phyloP scores from a whole-genome alignment of 768 basidiomycete species.

The Amanita pseudoporphyria region DNA sequence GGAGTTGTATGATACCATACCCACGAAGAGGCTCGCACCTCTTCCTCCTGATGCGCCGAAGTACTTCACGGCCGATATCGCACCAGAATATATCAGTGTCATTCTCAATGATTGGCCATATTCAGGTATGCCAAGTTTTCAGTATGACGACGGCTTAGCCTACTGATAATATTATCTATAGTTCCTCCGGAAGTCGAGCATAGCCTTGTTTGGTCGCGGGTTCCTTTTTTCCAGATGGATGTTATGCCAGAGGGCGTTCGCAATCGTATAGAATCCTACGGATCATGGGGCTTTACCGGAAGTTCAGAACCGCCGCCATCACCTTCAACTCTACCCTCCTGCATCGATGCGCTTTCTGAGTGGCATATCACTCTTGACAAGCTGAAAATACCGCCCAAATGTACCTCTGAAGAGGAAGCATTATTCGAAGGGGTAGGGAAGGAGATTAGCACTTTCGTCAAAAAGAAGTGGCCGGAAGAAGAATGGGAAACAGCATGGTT shows the following conservation, averaged over 20 bases:
- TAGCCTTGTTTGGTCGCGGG: conserved; percentile 65
- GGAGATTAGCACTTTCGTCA: conserved; percentile 57
- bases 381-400: conserved; percentile 41
- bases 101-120: conserved; percentile 88
- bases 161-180: conserved; percentile 11
- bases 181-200: conserved; percentile 72
- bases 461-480: conserved; percentile 52
- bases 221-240: conserved; percentile 59
- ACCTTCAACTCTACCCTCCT: conserved; percentile 47
- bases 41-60: conserved; percentile 30
- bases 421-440: conserved; percentile 40
- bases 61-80: conserved; percentile 61
- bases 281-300: conserved; percentile 79
- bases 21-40: conserved; percentile 16
- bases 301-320: conserved; percentile 41
- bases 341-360: conserved; percentile 53
- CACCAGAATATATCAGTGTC: conserved; percentile 51
- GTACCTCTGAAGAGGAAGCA: conserved; percentile 42
- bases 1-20: not conserved
- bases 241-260: conserved; percentile 42
- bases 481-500: conserved; percentile 94
- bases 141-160: not conserved
- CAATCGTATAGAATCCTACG: conserved; percentile 59
- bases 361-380: conserved; percentile 63
- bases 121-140: conserved; percentile 41